Base-by-base conservation (phyloP, 1,284 basidiomycete species). In the Paramarasmius palmivorus region DNA sequence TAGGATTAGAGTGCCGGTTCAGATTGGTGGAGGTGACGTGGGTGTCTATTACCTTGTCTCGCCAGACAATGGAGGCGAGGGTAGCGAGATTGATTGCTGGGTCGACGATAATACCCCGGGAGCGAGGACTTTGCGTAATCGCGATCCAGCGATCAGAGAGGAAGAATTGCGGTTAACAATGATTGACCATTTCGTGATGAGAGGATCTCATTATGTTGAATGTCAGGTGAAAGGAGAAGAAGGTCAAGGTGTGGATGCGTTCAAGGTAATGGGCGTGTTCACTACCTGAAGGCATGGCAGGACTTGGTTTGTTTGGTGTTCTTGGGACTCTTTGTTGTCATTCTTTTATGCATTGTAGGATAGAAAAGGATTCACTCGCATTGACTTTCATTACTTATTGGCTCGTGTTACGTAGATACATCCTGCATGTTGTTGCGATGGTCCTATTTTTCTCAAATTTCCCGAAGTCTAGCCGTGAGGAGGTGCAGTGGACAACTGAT, bases 211-310 rank as follows among this genome's bases (percentile, higher is more conserved):
- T 68, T 95, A 79, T 64, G 88, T 95, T 53, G 92, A 95, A 66
- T 95, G 93, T 65, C 69, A 84, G 64, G 69, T 95, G 48, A 62
- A 86, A 58, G 93, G 93, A 14, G 88, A 91, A 57, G 92, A 92
- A 67, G 93, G 92, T 3, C 73, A 82, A 62, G 72, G 72, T 40
- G 84, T 90, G 10, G 78, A 88, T 20, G 74, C 82, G 39, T 95
- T 95, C 79, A 93, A 89, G 74, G 85, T 95, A 61, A 80, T 95
- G 29, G 93, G 92, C 44, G 77, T 95, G 49, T 92, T 92, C 64
- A 68, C 88, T 36, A 88, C 87, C n/a, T n/a, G n/a, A n/a, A n/a
- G n/a, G n/a, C n/a, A n/a, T n/a, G n/a, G 55, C 92, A 40, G 60
- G 15, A 20, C n/a, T n/a, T 8, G 7, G 46, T 4, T 19, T 10